These are phyloP conservation scores for Fraxinus cuspidata DNA, from an alignment of 257 asterid genomes.

Conservation along the genomic window DNA sequence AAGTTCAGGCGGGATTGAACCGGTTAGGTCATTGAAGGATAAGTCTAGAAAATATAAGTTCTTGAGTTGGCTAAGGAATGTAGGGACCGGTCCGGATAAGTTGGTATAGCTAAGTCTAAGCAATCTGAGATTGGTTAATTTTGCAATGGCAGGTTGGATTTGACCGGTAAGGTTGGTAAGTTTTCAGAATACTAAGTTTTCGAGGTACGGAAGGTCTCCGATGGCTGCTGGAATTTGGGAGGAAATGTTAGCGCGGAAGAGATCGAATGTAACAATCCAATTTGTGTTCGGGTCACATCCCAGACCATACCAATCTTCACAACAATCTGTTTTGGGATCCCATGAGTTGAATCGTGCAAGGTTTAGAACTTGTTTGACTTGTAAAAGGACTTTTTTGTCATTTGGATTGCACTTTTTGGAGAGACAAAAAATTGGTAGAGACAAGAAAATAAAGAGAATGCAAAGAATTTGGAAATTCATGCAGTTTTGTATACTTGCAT, in stretches of 20 bases:
- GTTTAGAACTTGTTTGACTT: slow-evolving; percentile 50
- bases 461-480: no score
- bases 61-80: slow-evolving; percentile 39
- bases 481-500: no score
- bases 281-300: slow-evolving; percentile 45
- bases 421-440: background rate
- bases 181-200: slow-evolving; percentile 16
- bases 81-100: slow-evolving; percentile 44
- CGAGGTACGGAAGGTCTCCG: slow-evolving; percentile 42
- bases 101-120: slow-evolving; percentile 32
- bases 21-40: slow-evolving; percentile 30
- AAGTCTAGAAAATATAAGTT: slow-evolving; percentile 27
- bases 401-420: slow-evolving; percentile 49
- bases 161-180: slow-evolving; percentile 33
- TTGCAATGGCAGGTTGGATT: slow-evolving; percentile 39
- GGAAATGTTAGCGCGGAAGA: slow-evolving; percentile 37
- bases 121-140: slow-evolving; percentile 26
- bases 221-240: slow-evolving; percentile 54
- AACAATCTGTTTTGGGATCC: slow-evolving; percentile 56
- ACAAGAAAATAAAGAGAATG: background rate
- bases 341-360: slow-evolving; percentile 53
- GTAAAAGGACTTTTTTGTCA: slow-evolving; percentile 54
- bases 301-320: slow-evolving; percentile 41
- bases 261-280: slow-evolving; percentile 37
- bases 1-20: slow-evolving; percentile 44